These are phyloP conservation scores for Stachybotrys chartarum DNA, from an alignment of 2,329 filamentous ascomycete species.

Conservation along the genomic window DNA sequence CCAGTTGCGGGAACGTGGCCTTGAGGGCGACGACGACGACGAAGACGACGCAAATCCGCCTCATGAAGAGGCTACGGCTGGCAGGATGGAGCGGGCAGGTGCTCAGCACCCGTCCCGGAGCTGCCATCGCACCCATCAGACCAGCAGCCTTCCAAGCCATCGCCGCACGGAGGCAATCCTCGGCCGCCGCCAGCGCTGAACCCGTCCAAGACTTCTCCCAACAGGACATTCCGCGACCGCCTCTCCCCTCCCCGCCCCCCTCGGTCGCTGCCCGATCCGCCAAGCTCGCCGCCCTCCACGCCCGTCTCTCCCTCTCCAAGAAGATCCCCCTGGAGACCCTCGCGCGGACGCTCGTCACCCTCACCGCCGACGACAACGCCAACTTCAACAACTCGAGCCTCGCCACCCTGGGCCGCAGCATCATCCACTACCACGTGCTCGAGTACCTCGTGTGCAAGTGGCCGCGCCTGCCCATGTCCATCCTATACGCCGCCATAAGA, in stretches of 20 bases:
- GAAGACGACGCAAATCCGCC: constrained; percentile 1
- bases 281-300: constrained; percentile 88
- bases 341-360: constrained; percentile 76
- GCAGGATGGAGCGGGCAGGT: constrained; percentile 33
- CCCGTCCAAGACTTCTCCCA: constrained; percentile 10
- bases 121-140: constrained; percentile 9
- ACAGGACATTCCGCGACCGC: constrained; percentile 11
- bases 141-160: constrained; percentile 8
- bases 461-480: constrained; percentile 82
- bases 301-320: constrained; percentile 73
- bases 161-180: constrained; percentile 25
- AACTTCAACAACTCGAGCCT: constrained; percentile 87
- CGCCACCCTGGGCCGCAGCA: constrained; percentile 69
- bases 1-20: not conserved
- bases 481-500: constrained; percentile 79
- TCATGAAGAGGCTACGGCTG: constrained; percentile 36
- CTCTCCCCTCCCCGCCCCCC: constrained; percentile 65
- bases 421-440: constrained; percentile 82
- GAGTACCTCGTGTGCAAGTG: constrained; percentile 86
- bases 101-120: constrained; percentile 26
- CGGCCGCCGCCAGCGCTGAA: constrained; percentile 15
- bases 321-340: constrained; percentile 82
- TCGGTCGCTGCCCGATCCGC: constrained; percentile 63
- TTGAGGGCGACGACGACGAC: not conserved
- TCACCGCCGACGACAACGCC: constrained; percentile 71